Conservation (phyloP, 2,329 filamentous ascomycete genomes). For the Fonsecaea pedrosoi region DNA sequence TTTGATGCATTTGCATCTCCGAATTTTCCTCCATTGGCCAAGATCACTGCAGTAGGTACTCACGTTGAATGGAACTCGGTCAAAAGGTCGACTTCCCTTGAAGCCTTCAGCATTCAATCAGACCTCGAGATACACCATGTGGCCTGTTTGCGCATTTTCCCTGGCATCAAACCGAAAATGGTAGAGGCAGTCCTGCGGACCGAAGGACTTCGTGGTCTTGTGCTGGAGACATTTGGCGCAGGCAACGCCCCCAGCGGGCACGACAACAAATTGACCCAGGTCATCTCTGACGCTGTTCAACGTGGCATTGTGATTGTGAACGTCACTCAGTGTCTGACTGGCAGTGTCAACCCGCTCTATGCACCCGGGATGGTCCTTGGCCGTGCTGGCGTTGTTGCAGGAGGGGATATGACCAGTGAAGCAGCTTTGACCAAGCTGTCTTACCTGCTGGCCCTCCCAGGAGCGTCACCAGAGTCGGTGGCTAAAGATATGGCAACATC, state of each 20-base stretch:
- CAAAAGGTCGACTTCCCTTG: constrained; percentile 73
- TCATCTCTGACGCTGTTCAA: constrained; percentile 77
- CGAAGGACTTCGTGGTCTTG: constrained; percentile 77
- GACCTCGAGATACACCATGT: constrained; percentile 86
- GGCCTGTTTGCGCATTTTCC: constrained; percentile 86
- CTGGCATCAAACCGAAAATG: constrained; percentile 92
- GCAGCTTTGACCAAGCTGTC: constrained; percentile 90
- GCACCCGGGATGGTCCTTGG: constrained; percentile 78
- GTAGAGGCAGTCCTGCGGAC: constrained; percentile 80
- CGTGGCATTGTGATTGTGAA: constrained; percentile 87
- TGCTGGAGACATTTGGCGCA: constrained; percentile 91
- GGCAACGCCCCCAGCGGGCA: constrained; percentile 86
- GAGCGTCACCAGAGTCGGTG: constrained; percentile 69
- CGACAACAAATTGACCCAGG: constrained; percentile 78
- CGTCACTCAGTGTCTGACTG: constrained; percentile 81
- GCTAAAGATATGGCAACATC: constrained; percentile 74
- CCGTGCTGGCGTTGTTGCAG: constrained; percentile 84
- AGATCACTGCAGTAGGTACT: constrained; percentile 79
- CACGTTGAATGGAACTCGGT: constrained; percentile 82
- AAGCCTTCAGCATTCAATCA: constrained; percentile 75
- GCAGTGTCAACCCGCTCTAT: constrained; percentile 79
- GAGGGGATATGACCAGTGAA: constrained; percentile 72
- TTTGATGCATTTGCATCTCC: constrained; percentile 89
- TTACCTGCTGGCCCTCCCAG: constrained; percentile 76
- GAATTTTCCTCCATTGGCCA: constrained; percentile 82